Percentiles rank a stretch among this genome's conserved stretches.
These are phyloP conservation scores for Skeletonema potamos DNA, from an alignment of 108 stramenopile genomes.

Conservation along the genomic window DNA sequence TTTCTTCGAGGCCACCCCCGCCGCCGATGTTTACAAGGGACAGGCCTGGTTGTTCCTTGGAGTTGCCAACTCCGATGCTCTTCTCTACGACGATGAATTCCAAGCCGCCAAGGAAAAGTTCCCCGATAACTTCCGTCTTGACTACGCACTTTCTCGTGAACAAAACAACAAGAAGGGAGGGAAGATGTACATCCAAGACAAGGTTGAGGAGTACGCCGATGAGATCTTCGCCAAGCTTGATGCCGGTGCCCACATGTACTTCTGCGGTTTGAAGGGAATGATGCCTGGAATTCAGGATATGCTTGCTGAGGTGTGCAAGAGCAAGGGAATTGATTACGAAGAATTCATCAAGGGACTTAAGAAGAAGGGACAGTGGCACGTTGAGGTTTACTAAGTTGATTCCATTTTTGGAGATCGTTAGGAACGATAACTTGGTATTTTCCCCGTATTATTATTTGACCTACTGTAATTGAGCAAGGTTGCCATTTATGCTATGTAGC, in stretches of 20 bases:
- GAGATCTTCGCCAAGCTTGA: conserved; percentile 91
- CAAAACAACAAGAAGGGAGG: conserved; percentile 93
- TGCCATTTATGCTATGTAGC: neutral
- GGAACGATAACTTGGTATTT: neutral
- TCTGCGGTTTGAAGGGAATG: conserved; percentile 99
- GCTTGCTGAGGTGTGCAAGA: conserved; percentile 84
- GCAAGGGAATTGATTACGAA: conserved; percentile 90
- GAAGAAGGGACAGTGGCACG: conserved; percentile 85
- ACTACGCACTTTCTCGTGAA: conserved; percentile 95
- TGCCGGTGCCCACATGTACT: conserved; percentile 96
- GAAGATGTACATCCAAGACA: conserved; percentile 99
- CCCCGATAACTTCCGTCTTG: conserved; percentile 92
- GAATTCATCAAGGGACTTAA: conserved; percentile 88
- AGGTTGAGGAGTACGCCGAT: conserved; percentile 94
- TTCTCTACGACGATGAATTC: conserved; percentile 97
- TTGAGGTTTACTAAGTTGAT: conserved; percentile 72
- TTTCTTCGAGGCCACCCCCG: conserved; percentile 94
- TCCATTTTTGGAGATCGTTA: neutral
- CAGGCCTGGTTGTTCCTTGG: conserved; percentile 98
- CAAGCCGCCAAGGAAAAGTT: conserved; percentile 81
- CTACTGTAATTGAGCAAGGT: neutral
- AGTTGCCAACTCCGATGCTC: conserved; percentile 95
- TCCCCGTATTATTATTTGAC: neutral
- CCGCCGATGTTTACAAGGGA: conserved; percentile 89
- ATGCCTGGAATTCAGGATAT: conserved; percentile 98